Conservation (phyloP, 2,329 filamentous ascomycete species). For the Cytospora mali region DNA sequence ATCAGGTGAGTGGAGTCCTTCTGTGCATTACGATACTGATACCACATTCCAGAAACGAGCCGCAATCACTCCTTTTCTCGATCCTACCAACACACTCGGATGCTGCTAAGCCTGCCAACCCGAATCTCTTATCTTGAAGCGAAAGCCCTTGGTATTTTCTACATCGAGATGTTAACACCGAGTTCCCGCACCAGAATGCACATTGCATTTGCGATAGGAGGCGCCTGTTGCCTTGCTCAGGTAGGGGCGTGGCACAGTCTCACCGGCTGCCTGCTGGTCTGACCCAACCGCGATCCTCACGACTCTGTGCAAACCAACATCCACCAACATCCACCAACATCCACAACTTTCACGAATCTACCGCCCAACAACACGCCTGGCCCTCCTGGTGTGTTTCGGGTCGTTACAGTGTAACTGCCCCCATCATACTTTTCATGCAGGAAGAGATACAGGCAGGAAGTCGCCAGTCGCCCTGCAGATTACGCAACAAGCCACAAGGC, state of each 20-base stretch:
- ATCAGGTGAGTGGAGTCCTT: not conserved
- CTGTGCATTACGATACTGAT: not conserved
- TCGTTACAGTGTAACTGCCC: not conserved
- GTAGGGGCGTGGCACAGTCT: not conserved
- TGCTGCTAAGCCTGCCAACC: not conserved
- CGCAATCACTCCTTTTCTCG: not conserved
- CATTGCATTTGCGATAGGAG: not conserved
- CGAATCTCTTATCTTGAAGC: not conserved
- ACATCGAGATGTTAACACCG: not conserved
- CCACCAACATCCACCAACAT: not conserved
- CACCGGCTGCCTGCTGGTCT: not conserved
- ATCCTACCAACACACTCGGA: not conserved
- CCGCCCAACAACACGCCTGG: not conserved
- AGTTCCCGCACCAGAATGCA: not conserved
- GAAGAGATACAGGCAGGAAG: not conserved
- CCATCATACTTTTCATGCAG: not conserved
- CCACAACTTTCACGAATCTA: not conserved
- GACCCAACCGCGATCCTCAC: not conserved
- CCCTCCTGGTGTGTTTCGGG: not conserved
- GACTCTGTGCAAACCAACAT: not conserved
- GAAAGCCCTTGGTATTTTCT: not conserved
- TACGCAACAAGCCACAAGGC: not conserved
- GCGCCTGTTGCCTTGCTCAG: not conserved
- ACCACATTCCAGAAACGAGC: not conserved
- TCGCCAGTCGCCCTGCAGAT: not conserved